Evolutionary conservation across 108 stramenopile genomes (phyloP).

Genomic region (Cyclotella atomus): DNA sequence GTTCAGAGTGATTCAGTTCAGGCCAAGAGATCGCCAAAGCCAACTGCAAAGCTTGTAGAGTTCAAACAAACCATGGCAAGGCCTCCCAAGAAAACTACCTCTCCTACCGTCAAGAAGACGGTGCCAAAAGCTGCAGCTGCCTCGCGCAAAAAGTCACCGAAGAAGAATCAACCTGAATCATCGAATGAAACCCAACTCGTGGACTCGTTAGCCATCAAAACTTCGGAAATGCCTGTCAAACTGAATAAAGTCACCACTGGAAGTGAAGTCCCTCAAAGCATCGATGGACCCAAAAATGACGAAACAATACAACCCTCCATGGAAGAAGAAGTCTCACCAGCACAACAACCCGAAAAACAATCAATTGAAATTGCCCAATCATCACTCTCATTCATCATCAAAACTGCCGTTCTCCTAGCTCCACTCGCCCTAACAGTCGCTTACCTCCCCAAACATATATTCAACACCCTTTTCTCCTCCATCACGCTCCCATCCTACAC

Average conservation of each 20-base stretch:
- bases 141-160: background rate
- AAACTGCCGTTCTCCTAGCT: background rate
- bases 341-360: background rate
- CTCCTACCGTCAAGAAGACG: background rate
- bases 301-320: background rate
- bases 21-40: too few species aligned
- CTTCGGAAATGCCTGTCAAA: background rate
- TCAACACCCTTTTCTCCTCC: background rate
- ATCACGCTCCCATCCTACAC: background rate
- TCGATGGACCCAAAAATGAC: background rate
- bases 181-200: background rate
- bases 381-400: background rate
- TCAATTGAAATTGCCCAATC: background rate
- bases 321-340: background rate
- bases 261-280: too few species aligned
- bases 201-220: background rate
- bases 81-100: background rate
- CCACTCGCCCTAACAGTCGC: background rate
- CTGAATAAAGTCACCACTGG: too few species aligned
- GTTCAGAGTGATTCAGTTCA: too few species aligned
- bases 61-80: too few species aligned
- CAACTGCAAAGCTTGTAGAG: too few species aligned
- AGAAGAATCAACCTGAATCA: background rate
- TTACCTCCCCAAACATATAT: background rate
- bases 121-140: background rate